Percentiles rank a stretch among this genome's conserved stretches.
These are phyloP conservation scores for Naganishia randhawae DNA, from an alignment of 768 basidiomycete genomes.

Conservation along the genomic window DNA sequence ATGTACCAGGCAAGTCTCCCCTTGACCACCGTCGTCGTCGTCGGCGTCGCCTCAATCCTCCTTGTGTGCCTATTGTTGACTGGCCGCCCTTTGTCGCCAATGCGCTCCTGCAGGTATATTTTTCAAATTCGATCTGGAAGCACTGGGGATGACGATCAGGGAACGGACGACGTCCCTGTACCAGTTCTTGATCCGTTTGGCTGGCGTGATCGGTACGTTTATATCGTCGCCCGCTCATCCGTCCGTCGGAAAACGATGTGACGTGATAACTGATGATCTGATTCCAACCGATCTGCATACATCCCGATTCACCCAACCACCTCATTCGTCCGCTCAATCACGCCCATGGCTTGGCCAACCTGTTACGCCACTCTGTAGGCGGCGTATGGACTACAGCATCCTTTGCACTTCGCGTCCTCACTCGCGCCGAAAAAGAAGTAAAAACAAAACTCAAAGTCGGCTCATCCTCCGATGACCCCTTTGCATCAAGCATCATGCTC, in stretches of 20 bases:
- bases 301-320: neutral
- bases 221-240: no score
- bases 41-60: no score
- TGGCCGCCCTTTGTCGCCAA: neutral
- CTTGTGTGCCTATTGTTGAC: no score
- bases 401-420: conserved; percentile 45
- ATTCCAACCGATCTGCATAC: no score
- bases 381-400: conserved; percentile 50
- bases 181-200: conserved; percentile 74
- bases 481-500: neutral
- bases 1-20: conserved; percentile 64
- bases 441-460: conserved; percentile 27
- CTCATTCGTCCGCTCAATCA: no score
- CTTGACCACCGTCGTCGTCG: no score
- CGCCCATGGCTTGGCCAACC: no score
- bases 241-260: no score
- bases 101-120: conserved; percentile 62
- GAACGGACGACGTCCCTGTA: conserved; percentile 80
- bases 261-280: no score
- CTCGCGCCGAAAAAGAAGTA: conserved; percentile 46
- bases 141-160: conserved; percentile 74
- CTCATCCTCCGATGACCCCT: neutral
- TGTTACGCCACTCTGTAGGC: no score
- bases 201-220: conserved; percentile 75
- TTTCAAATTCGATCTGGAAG: conserved; percentile 97